These are phyloP conservation scores for Scedosporium dehoogii DNA, from an alignment of 2,329 filamentous ascomycete genomes.

Conservation along the genomic window DNA sequence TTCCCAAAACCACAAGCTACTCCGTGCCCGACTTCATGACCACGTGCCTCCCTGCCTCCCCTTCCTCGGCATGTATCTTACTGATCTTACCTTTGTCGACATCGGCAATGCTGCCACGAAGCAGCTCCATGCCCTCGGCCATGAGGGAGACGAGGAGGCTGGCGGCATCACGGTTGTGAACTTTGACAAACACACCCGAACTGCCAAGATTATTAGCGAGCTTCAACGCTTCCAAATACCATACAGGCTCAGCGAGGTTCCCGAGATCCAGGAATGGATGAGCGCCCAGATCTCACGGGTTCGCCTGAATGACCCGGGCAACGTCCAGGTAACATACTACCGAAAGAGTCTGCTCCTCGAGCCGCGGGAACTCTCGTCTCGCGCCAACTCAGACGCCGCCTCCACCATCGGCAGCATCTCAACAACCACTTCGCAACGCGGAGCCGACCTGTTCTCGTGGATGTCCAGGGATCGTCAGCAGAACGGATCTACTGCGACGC, in stretches of 20 bases:
- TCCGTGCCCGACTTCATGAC: conserved; percentile 73
- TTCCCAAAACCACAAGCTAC: conserved; percentile 79
- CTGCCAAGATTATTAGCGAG: conserved; percentile 90
- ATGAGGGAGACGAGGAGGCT: conserved; percentile 47
- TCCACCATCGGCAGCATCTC: conserved; percentile 14
- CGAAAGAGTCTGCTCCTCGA: conserved; percentile 78
- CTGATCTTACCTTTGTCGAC: conserved; percentile 91
- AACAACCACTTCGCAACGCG: conserved; percentile 13
- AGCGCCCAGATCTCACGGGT: conserved; percentile 71
- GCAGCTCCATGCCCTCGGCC: conserved; percentile 47
- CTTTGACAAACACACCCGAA: conserved; percentile 93
- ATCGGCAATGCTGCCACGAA: conserved; percentile 85
- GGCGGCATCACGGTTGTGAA: conserved; percentile 76
- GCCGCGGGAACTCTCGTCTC: conserved; percentile 45
- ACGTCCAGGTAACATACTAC: conserved; percentile 57
- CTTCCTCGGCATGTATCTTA: conserved; percentile 93
- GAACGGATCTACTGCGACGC: conserved; percentile 5
- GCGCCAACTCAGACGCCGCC: neutral
- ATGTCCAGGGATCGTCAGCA: conserved; percentile 36
- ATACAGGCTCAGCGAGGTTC: conserved; percentile 71
- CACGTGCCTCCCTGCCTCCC: conserved; percentile 88
- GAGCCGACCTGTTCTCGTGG: conserved; percentile 38
- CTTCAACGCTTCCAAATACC: conserved; percentile 94
- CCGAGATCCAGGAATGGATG: conserved; percentile 91
- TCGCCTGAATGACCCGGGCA: conserved; percentile 46